phyloP scores from a whole-genome alignment of 208 protist species.

The Trypanosoma platydactyli region DNA sequence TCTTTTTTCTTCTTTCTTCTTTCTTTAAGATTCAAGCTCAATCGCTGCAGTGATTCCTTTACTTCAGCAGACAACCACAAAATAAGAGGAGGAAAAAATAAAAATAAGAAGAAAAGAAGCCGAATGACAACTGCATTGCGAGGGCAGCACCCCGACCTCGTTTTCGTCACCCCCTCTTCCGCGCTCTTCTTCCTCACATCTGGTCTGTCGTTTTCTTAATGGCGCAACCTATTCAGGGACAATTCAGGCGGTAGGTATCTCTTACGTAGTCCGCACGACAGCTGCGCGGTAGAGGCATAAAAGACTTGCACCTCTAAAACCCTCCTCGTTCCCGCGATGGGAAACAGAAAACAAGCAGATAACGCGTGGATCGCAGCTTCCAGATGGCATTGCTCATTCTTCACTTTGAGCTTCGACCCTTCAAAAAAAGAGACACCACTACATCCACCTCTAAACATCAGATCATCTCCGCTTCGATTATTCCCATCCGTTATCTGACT shows the following conservation, averaged over 20 bases:
- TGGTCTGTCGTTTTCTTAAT: too few species aligned
- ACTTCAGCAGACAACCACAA: not conserved
- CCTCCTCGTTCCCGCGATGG: not conserved
- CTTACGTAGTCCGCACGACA: not conserved
- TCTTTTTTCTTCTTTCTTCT: conserved; percentile 12
- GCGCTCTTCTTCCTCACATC: too few species aligned
- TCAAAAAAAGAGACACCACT: conserved; percentile 9
- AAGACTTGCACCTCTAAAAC: not conserved
- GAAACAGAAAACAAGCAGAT: conserved; percentile 2
- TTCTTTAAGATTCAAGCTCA: not conserved
- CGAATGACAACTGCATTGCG: too few species aligned
- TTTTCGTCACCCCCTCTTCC: too few species aligned
- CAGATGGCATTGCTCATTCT: not conserved
- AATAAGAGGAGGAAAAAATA: too few species aligned
- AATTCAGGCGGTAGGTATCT: not conserved
- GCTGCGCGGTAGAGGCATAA: not conserved
- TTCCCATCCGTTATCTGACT: too few species aligned
- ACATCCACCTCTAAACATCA: too few species aligned
- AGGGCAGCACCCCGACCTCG: too few species aligned
- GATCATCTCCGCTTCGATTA: too few species aligned
- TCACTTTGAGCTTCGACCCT: not conserved
- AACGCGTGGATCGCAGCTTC: too few species aligned
- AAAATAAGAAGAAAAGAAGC: too few species aligned
- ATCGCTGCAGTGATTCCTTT: not conserved
- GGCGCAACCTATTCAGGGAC: too few species aligned